phyloP scores from a whole-genome alignment of 208 protist species.

The Leishmania arabica region DNA sequence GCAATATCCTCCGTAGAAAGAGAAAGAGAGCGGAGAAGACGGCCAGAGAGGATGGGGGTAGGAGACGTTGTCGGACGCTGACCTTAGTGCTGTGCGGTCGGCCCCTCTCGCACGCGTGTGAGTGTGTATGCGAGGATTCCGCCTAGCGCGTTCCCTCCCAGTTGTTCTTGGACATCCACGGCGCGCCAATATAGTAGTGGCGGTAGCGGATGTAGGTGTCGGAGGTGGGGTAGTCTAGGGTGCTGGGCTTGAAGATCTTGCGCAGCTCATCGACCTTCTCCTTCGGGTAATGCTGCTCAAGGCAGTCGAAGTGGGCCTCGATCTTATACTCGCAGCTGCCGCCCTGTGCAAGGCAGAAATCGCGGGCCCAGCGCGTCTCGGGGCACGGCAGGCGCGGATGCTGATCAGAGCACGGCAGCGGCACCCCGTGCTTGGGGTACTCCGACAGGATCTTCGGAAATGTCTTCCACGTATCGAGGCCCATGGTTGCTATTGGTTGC shows the following conservation, averaged over 20 bases:
- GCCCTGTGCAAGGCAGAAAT: slow-evolving; percentile 83
- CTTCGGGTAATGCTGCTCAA: slow-evolving; percentile 81
- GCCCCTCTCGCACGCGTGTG: background rate
- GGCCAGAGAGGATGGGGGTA: background rate
- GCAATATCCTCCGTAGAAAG: background rate
- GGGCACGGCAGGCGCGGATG: slow-evolving; percentile 76
- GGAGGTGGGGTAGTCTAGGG: slow-evolving; percentile 83
- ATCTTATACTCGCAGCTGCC: slow-evolving; percentile 92
- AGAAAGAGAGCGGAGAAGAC: slow-evolving; percentile 1
- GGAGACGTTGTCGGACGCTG: background rate
- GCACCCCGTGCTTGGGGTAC: slow-evolving; percentile 80
- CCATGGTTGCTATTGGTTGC: slow-evolving; percentile 50
- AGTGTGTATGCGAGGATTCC: background rate
- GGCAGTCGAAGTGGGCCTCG: slow-evolving; percentile 91
- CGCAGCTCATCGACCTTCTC: slow-evolving; percentile 85
- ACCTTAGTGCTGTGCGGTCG: background rate
- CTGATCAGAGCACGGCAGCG: slow-evolving; percentile 84
- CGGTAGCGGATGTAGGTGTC: slow-evolving; percentile 87
- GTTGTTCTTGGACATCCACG: slow-evolving; percentile 75
- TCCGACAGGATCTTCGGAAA: slow-evolving; percentile 76
- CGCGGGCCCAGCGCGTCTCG: slow-evolving; percentile 83
- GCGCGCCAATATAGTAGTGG: slow-evolving; percentile 76
- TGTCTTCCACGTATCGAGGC: slow-evolving; percentile 85
- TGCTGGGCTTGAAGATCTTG: slow-evolving; percentile 84
- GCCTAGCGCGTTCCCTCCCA: slow-evolving; percentile 77